Base-by-base conservation (phyloP, 495 filamentous ascomycete species). In the Trichoderma gamsii region DNA sequence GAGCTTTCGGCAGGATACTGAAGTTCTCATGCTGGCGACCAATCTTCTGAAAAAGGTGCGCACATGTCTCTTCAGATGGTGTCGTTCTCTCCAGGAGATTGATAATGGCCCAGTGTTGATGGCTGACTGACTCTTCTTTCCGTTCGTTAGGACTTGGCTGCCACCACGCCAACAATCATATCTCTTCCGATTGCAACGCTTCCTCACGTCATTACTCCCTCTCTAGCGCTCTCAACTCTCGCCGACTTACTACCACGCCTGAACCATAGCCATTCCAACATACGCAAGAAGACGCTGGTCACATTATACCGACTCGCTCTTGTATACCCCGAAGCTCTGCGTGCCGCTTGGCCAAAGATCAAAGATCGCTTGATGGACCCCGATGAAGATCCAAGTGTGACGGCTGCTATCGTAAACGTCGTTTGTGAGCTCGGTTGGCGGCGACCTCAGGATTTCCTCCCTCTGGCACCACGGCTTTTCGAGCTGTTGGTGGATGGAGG, bases 21-120 rank as follows among this genome's bases (percentile, higher is more conserved):
- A 99, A 73, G 95, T 98, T 23, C 81, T 98, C 72, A 97, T 99
- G 95, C 82, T 99, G 73, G 94, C 94, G 23, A 97, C 96, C 59
- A 99, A 99, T 76, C 81, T 97, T 71, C 77, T 99, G 73, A 99
- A 99, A 80, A 99, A 99, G 88, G 91, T 92, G 74, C 44, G 66
- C 25, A 41, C 13, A 41, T 35, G 23, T 41, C 61, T 15, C n/a
- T 64, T 23, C 16, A 12, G n/a, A n/a, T 35, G 9, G 7, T 27
- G 6, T 27, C 25, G 4, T 23, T 64, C 29, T 16, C 13, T 7
- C 38, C 25, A 8, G 9, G 16, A 11, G 38, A 15, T 23, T 64
- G 16, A 2, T 18, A 18, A 1, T 15, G 1, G 5, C 43, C 6
- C 13, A 15, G 43, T 18, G 18, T 16, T 63, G 35, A 38, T 38